Evolutionary conservation across 2,329 filamentous ascomycete genomes (phyloP), one percentile per base, ranked within the genome.

Genomic region (Fusarium hostae): DNA sequence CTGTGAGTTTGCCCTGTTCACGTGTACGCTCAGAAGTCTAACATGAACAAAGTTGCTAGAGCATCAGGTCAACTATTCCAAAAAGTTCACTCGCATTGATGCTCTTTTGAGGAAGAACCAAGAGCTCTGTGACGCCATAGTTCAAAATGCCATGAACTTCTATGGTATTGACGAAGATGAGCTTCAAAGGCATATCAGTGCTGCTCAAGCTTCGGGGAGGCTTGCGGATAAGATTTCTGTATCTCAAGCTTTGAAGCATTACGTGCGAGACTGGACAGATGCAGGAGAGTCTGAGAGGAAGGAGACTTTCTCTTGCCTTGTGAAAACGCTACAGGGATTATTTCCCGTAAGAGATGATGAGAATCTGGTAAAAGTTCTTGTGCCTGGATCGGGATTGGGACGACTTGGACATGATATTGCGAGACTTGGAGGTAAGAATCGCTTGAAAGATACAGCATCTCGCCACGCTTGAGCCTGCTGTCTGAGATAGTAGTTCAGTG

Each of bases 161-260:
- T 89, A 89, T 71, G 77, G 76, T 1, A 78, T 89, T 30, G 72
- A 77, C 0, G 75, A 80, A 8, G 59, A 78, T 3, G 87, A 89
- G 69, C 77, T 89, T 0, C 77, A 84, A 6, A 76, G 79, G 1
- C 85, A 84, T 71, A 75, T 83, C 50, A 79, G 81, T 9, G 76
- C 78, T 7, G 78, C 81, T 1, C 80, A 82, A 3, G 79, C 82
- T 3, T 76, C 79, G 0, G 82, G 82, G 3, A 79, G 78, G 24
- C 70, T 75, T 0, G 81, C 83, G 2, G 87, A 89, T 26, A 82
- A 81, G 9, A 80, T 84, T 4, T 84, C 85, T 37, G 82, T 88
- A 1, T 82, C 83, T 0, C 88, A 89, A 70, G 82, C 86, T 0
- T 73, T 89, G 57, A 89, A 89, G 74, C 87, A 89, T 70, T 86